These are phyloP conservation scores for Vaccinium myrtillus DNA, from an alignment of 148 eudicot species.

Conservation along the genomic window DNA sequence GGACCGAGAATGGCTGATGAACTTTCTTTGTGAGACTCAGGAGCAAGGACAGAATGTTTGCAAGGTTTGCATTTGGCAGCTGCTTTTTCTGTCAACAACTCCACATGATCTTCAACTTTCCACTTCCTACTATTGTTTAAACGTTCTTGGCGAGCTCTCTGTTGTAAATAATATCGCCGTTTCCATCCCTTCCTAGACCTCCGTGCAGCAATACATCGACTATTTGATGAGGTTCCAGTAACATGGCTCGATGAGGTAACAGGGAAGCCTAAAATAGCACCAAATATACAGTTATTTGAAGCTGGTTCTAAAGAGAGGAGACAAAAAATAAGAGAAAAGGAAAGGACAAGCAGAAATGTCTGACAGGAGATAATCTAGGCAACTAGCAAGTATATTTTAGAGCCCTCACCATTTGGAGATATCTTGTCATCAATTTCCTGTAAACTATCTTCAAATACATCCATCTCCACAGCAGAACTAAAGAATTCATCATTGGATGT, in stretches of 20 bases:
- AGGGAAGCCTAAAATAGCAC: slow-evolving; percentile 42
- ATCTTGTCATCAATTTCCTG: slow-evolving; percentile 38
- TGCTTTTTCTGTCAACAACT: slow-evolving; percentile 31
- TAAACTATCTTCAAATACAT: slow-evolving; percentile 58
- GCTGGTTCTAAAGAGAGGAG: background rate
- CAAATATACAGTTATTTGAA: background rate
- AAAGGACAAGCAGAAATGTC: slow-evolving; percentile 11
- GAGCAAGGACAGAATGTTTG: slow-evolving; percentile 25
- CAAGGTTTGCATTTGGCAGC: slow-evolving; percentile 44
- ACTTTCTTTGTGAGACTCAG: slow-evolving; percentile 33
- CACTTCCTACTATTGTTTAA: slow-evolving; percentile 64
- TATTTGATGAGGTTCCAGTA: slow-evolving; percentile 54
- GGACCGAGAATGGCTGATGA: slow-evolving; percentile 31
- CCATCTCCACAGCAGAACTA: slow-evolving; percentile 83
- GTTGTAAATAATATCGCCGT: slow-evolving; percentile 68
- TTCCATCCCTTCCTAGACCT: slow-evolving; percentile 70
- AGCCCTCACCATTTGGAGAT: slow-evolving; percentile 42
- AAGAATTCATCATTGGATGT: slow-evolving; percentile 43
- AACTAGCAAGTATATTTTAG: background rate
- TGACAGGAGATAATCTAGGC: background rate
- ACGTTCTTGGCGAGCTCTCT: slow-evolving; percentile 83
- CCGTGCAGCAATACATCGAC: slow-evolving; percentile 50
- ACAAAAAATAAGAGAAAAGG: background rate
- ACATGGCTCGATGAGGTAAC: slow-evolving; percentile 39
- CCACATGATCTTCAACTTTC: slow-evolving; percentile 48